Evolutionary conservation across 2,329 filamentous ascomycete species (phyloP).

Genomic region (Exophiala calicioides): DNA sequence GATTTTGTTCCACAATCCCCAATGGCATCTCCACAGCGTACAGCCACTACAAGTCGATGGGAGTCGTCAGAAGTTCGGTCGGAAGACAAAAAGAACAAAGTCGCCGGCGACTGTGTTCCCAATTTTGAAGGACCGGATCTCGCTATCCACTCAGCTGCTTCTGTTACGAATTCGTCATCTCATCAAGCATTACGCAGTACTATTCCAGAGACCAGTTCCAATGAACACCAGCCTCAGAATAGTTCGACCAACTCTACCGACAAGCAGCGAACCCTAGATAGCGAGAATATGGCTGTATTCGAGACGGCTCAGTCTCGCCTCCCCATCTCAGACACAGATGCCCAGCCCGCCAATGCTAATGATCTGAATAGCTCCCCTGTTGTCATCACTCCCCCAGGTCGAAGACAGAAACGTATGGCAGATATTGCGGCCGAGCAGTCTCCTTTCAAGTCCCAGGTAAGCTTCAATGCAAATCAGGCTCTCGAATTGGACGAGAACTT

Average conservation of each 20-base stretch:
- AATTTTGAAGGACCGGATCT: background rate
- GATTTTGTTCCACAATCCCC: conserved; percentile 30
- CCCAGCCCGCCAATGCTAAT: background rate
- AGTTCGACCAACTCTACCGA: background rate
- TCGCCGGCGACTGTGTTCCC: background rate
- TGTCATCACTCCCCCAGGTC: conserved; percentile 16
- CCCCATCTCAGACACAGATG: conserved; percentile 3
- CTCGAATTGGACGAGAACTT: conserved; percentile 18
- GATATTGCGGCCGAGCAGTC: conserved; percentile 27
- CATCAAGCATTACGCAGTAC: conserved; percentile 15
- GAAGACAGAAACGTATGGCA: conserved; percentile 23
- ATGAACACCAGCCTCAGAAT: conserved; percentile 11
- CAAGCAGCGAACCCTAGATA: conserved; percentile 1
- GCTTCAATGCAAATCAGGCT: conserved; percentile 21
- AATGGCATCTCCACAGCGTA: conserved; percentile 2
- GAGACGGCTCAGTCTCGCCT: conserved; percentile 25
- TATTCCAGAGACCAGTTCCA: conserved; percentile 27
- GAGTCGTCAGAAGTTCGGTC: background rate
- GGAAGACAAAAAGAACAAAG: conserved; percentile 1
- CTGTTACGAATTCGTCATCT: conserved; percentile 1
- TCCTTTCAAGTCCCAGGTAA: conserved; percentile 21
- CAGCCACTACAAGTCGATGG: background rate
- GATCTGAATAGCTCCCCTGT: conserved; percentile 21
- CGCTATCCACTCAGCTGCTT: background rate
- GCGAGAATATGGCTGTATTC: conserved; percentile 16